Percentiles rank a stretch among this genome's conserved stretches.
Conservation (phyloP, 2,329 filamentous ascomycete genomes). For the Cercospora canescens region DNA sequence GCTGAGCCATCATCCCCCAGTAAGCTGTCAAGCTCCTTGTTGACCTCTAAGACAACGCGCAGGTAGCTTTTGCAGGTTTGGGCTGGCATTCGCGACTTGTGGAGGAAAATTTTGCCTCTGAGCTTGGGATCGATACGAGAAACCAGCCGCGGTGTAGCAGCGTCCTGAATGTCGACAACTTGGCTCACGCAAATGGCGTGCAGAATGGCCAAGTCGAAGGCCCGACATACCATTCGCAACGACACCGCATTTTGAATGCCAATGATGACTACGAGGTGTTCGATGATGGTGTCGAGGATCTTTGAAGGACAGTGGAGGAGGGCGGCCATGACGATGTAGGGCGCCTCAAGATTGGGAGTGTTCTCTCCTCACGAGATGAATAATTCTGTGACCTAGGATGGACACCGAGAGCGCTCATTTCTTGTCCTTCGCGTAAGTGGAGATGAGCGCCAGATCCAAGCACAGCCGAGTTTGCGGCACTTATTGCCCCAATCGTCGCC, state of each 20-base stretch:
- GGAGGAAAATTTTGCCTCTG: not conserved
- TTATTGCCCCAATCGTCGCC: not conserved
- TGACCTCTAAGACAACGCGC: not conserved
- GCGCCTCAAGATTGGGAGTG: too few relatives aligned
- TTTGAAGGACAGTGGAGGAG: not conserved
- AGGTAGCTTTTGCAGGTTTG: too few relatives aligned
- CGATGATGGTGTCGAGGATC: not conserved
- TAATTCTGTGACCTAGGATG: too few relatives aligned
- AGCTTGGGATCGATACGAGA: not conserved
- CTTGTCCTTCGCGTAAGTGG: not conserved
- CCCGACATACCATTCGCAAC: not conserved
- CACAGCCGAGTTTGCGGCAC: not conserved
- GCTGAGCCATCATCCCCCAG: not conserved
- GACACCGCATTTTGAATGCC: slow-evolving; percentile 11
- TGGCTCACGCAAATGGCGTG: slow-evolving; percentile 10
- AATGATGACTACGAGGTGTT: slow-evolving; percentile 1
- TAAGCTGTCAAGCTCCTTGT: not conserved
- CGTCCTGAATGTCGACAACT: slow-evolving; percentile 2
- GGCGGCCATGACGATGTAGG: not conserved
- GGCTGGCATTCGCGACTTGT: not conserved
- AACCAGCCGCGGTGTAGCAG: not conserved
- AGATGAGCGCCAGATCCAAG: not conserved
- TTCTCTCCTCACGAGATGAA: too few relatives aligned
- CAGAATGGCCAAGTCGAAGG: slow-evolving; percentile 8
- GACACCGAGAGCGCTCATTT: too few relatives aligned